phyloP scores from a whole-genome alignment of 768 basidiomycete species.

The Pleurotus tuber-regium region DNA sequence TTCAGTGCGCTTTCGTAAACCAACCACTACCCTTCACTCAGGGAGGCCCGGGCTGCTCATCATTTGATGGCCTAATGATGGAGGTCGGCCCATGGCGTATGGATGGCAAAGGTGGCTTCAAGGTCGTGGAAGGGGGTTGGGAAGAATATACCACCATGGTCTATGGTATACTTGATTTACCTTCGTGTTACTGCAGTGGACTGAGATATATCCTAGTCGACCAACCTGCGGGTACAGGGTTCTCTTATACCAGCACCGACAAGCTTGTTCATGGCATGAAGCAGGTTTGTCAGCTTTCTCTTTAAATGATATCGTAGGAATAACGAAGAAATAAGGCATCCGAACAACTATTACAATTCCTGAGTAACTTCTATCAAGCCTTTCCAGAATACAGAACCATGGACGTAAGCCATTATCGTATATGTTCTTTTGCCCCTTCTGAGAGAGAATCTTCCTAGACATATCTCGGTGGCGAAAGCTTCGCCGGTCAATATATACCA shows the following conservation, averaged over 20 bases:
- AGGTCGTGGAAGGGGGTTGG: conserved; percentile 85
- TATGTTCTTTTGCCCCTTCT: conserved; percentile 4
- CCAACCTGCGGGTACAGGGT: conserved; percentile 95
- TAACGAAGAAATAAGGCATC: conserved; percentile 51
- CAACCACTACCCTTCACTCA: no score
- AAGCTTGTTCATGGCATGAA: conserved; percentile 77
- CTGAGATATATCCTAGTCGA: conserved; percentile 60
- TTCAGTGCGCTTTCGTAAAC: no score
- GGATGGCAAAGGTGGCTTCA: conserved; percentile 70
- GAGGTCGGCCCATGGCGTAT: conserved; percentile 92
- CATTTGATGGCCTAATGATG: conserved; percentile 97
- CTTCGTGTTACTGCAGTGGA: conserved; percentile 6
- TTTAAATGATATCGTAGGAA: conserved; percentile 1
- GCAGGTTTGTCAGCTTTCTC: conserved; percentile 38
- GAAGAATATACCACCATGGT: conserved; percentile 96
- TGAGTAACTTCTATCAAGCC: conserved; percentile 82
- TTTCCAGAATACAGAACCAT: conserved; percentile 85
- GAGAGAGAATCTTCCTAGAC: conserved; percentile 54
- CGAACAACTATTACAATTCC: conserved; percentile 76
- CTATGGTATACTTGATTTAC: conserved; percentile 58
- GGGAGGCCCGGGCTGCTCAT: conserved; percentile 97
- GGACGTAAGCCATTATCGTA: conserved; percentile 84
- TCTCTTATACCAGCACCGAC: conserved; percentile 86
- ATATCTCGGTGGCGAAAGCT: conserved; percentile 94
- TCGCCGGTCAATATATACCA: conserved; percentile 96